Base-by-base conservation (phyloP, 2,329 filamentous ascomycete genomes). In the Monilinia polystroma region DNA sequence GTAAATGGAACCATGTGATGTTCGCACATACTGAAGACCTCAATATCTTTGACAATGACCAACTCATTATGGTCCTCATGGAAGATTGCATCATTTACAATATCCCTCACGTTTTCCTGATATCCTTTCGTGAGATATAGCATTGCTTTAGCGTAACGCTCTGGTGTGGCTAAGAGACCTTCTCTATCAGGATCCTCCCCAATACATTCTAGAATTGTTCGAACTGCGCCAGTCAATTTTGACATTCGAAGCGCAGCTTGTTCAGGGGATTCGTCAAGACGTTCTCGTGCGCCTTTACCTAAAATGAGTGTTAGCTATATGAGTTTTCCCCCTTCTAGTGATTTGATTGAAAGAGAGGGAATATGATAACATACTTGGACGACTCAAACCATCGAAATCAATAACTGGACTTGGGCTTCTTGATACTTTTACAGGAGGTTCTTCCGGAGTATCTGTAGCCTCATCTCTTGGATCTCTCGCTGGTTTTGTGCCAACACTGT, bases 41-140 rank as follows among this genome's bases (percentile, higher is more conserved):
- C 93, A 75, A 99, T 98, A 75, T 98, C 93, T 80, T 96, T 97
- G 68, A 99, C 92, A 74, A 98, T 97, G 41, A 99, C 93, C 81
- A 99, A 86, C 79, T 99, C 95, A 75, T 97, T 95, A 76, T 98
- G 94, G 70, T 94, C 92, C 78, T 98, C 95, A 75, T 97, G 90
- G 80, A 99, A 99, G 64, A 98, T 91, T 23, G 95, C 95, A 66
- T 89, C 86, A 77, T 98, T 98, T 69, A 98, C 91, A 71, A 98
- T 90, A 76, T 96, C 91, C 69, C 88, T 84, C 65, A 97, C 86
- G 75, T 97, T 97, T 81, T 97, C 89, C 80, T 98, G 93, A 77
- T 99, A 99, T 54, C 95, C 95, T 78, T 96, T 93, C 7, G 95
- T 99, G 79, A 99, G 93, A 82, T 90, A 96, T 70, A 98, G 86